A percentile compares a stretch with the other conserved stretches of the same genome.
Conservation (phyloP, 2,329 filamentous ascomycete genomes). For the Calonectria naviculata region DNA sequence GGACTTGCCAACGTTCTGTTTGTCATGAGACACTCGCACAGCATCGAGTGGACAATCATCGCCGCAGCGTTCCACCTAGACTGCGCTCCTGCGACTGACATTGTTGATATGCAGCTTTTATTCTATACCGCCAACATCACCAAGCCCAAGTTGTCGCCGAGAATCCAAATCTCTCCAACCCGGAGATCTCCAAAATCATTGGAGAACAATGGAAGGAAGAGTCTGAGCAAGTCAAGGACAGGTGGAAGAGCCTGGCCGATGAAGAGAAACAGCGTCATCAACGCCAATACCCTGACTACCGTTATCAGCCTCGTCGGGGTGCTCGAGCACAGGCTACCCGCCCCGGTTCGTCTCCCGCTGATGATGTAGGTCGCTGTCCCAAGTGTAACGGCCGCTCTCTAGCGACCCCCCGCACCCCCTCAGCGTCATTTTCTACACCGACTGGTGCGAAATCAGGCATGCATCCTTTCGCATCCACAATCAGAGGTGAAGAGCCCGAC, state of each 20-base stretch:
- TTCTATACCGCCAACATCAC: conserved; percentile 94
- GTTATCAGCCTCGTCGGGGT: conserved; percentile 87
- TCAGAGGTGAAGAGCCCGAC: conserved; percentile 37
- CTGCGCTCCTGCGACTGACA: conserved; percentile 36
- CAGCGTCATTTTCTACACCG: conserved; percentile 55
- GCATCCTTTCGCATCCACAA: conserved; percentile 33
- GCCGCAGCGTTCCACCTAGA: not conserved
- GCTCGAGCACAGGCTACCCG: conserved; percentile 45
- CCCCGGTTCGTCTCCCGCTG: conserved; percentile 49
- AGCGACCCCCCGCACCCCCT: conserved; percentile 70
- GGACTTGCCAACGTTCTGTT: not conserved
- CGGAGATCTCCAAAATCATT: conserved; percentile 97
- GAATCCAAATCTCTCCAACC: conserved; percentile 92
- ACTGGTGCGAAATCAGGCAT: conserved; percentile 42
- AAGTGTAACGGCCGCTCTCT: conserved; percentile 79
- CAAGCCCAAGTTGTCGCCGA: conserved; percentile 84
- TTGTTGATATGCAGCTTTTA: conserved; percentile 77
- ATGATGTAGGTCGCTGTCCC: conserved; percentile 69
- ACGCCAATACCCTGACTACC: conserved; percentile 91
- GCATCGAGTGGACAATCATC: not conserved
- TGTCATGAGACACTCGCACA: not conserved
- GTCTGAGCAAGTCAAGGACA: conserved; percentile 77
- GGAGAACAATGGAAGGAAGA: conserved; percentile 91
- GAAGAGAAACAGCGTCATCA: conserved; percentile 93
- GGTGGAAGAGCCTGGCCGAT: conserved; percentile 91